Evolutionary conservation across 768 basidiomycete species (phyloP).

Genomic region (Termitomyces sp.): DNA sequence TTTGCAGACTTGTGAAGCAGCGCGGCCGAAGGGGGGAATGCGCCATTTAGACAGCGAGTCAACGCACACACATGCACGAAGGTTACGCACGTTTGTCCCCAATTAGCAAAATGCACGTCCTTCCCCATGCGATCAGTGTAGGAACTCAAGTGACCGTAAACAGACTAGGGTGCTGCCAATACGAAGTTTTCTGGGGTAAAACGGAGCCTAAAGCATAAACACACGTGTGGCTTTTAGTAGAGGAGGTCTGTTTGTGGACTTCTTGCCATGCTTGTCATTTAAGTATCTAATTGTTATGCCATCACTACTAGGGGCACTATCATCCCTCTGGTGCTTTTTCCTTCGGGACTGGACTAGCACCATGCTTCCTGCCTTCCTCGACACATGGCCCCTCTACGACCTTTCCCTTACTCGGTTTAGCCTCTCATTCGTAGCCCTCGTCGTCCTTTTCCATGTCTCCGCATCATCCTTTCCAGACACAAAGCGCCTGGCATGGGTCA

Average conservation of each 20-base stretch:
- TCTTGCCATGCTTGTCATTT: background rate
- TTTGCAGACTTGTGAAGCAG: background rate
- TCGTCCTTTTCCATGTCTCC: background rate
- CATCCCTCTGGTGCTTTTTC: background rate
- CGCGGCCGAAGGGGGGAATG: background rate
- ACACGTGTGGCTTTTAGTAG: constrained; percentile 1
- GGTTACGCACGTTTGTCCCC: constrained; percentile 3
- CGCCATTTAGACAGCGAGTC: background rate
- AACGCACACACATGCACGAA: constrained; percentile 1
- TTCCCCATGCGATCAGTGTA: background rate
- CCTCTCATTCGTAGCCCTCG: background rate
- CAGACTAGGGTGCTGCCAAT: background rate
- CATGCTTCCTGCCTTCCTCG: background rate
- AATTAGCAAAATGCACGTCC: background rate
- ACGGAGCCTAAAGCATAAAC: background rate
- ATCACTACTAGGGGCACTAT: background rate
- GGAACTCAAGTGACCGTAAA: background rate
- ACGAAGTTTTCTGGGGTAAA: background rate
- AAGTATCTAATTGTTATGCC: background rate
- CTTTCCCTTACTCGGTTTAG: background rate
- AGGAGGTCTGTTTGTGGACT: background rate
- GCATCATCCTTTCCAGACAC: background rate
- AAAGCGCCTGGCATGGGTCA: constrained; percentile 13
- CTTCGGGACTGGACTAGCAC: background rate
- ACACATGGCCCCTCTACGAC: background rate